These are phyloP conservation scores for Omphalea diandra DNA, from an alignment of 441 rosid genomes.

Conservation along the genomic window DNA sequence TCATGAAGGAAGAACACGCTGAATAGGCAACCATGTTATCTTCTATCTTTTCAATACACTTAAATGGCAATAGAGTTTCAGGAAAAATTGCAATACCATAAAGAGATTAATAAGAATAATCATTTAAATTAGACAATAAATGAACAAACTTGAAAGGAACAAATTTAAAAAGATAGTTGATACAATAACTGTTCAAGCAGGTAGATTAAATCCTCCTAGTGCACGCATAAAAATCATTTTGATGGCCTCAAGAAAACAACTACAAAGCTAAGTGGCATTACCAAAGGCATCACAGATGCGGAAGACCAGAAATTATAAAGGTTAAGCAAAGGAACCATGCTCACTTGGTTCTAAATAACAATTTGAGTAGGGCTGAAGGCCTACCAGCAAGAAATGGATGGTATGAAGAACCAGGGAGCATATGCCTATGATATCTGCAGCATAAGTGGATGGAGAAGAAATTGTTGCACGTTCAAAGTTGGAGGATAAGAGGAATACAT, in stretches of 20 bases:
- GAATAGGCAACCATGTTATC: too few species aligned
- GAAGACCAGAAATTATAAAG: background rate
- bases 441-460: conserved; percentile 1
- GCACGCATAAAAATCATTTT: background rate
- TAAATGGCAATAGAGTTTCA: too few species aligned
- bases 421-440: background rate
- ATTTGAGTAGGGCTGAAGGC: background rate
- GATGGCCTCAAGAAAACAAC: background rate
- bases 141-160: background rate
- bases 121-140: background rate
- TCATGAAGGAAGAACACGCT: too few species aligned
- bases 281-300: background rate
- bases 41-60: too few species aligned
- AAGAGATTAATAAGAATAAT: background rate
- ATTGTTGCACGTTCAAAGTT: background rate
- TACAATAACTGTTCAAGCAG: background rate
- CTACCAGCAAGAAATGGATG: background rate
- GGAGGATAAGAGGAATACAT: background rate
- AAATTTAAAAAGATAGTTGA: background rate
- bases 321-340: background rate
- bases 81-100: background rate
- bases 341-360: background rate
- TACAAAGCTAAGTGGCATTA: background rate
- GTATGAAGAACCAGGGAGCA: background rate
- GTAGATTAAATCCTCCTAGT: background rate